phyloP scores from a whole-genome alignment of 2,329 filamentous ascomycete genomes.

The Fusarium sp. region DNA sequence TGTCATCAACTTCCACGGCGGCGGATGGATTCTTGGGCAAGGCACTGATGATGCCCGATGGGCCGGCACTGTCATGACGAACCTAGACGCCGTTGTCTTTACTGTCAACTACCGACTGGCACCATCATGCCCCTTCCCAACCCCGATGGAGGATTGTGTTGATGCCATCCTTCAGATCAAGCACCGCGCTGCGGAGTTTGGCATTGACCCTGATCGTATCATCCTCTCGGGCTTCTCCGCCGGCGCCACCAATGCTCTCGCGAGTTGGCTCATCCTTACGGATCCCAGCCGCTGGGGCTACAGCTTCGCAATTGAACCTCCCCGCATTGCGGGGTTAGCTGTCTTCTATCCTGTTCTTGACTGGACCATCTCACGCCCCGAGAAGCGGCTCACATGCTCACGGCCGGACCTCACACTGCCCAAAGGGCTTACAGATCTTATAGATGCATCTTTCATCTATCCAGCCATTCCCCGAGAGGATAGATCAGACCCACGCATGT shows the following conservation, averaged over 20 bases:
- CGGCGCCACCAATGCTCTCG: constrained; percentile 66
- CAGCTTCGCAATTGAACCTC: constrained; percentile 50
- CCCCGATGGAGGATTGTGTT: constrained; percentile 72
- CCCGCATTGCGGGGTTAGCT: constrained; percentile 62
- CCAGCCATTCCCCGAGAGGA: constrained; percentile 58
- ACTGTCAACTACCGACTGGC: constrained; percentile 76
- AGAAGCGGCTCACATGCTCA: constrained; percentile 64
- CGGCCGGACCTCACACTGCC: constrained; percentile 69
- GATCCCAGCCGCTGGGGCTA: constrained; percentile 55
- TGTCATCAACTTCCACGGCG: constrained; percentile 75
- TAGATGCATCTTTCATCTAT: constrained; percentile 71
- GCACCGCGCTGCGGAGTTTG: constrained; percentile 64
- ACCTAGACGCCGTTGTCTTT: constrained; percentile 68
- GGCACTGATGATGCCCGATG: constrained; percentile 73
- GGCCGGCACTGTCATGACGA: constrained; percentile 62
- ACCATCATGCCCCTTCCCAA: constrained; percentile 72
- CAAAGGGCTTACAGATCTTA: constrained; percentile 67
- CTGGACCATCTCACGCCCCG: constrained; percentile 66
- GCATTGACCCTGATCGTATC: constrained; percentile 66
- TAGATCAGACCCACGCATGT: constrained; percentile 65
- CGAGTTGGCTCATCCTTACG: constrained; percentile 58
- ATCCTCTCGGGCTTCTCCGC: constrained; percentile 73
- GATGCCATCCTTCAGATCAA: constrained; percentile 72
- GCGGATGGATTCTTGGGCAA: constrained; percentile 72
- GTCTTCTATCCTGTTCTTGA: constrained; percentile 73